Percentiles rank a stretch among this genome's conserved stretches.
These are phyloP conservation scores for Plasmodium inui DNA, from an alignment of 169 alveolate species.

Conservation along the genomic window DNA sequence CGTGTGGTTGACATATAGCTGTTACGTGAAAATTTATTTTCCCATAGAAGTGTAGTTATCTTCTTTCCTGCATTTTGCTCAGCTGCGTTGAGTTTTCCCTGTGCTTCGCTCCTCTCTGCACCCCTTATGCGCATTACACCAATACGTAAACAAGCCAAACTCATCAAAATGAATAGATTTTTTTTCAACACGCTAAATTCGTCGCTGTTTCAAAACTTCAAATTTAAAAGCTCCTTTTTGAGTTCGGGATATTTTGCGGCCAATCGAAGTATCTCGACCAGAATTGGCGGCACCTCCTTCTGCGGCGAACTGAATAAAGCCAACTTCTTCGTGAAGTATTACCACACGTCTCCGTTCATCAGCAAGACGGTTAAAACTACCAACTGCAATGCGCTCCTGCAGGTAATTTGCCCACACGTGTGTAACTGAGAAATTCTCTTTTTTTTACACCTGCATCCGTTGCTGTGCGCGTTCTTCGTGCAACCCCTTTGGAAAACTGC, in stretches of 20 bases:
- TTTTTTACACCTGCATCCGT: background rate
- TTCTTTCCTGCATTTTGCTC: background rate
- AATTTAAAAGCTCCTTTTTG: conserved; percentile 56
- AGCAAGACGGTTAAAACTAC: conserved; percentile 32
- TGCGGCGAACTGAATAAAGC: conserved; percentile 14
- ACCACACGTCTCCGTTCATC: conserved; percentile 74
- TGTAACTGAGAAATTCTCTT: background rate
- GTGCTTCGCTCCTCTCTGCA: background rate
- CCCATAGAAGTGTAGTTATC: background rate
- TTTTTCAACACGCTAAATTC: conserved; percentile 61
- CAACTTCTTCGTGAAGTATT: conserved; percentile 21
- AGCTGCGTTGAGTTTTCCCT: background rate
- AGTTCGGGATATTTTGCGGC: conserved; percentile 46
- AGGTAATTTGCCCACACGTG: conserved; percentile 15
- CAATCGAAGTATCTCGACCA: conserved; percentile 35
- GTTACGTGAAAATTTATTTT: background rate
- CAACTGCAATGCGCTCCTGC: conserved; percentile 34
- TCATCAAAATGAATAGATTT: conserved; percentile 54
- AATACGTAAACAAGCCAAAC: background rate
- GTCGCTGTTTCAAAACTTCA: conserved; percentile 72
- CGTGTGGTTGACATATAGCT: background rate
- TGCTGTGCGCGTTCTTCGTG: background rate
- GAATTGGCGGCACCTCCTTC: background rate
- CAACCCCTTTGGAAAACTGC: background rate
- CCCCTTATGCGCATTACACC: background rate